phyloP scores from a whole-genome alignment of 2,329 filamentous ascomycete genomes.

The Emergomyces africanus region DNA sequence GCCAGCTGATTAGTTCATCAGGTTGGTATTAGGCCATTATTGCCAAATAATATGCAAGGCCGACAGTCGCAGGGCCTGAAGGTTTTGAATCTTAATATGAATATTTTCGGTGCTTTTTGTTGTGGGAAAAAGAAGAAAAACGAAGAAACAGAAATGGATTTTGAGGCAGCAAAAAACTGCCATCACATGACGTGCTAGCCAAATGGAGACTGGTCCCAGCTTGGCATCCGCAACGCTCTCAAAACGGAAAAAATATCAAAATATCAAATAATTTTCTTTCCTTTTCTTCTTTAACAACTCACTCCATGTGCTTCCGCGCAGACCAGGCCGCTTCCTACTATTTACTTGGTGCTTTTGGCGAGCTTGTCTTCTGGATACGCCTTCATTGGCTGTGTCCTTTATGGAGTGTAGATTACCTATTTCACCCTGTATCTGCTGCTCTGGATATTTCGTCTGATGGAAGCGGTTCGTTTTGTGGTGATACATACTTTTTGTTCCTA shows the following conservation, averaged over 20 bases:
- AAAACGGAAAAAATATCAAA: background rate
- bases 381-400: slow-evolving; percentile 44
- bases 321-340: slow-evolving; percentile 18
- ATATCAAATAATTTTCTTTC: slow-evolving; percentile 5
- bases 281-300: slow-evolving; percentile 16
- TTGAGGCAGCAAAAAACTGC: background rate
- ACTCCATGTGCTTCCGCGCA: slow-evolving; percentile 30
- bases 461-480: slow-evolving; percentile 70
- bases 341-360: slow-evolving; percentile 17
- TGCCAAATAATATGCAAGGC: background rate
- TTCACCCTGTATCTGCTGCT: slow-evolving; percentile 79
- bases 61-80: background rate
- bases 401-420: slow-evolving; percentile 50
- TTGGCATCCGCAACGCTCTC: background rate
- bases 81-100: background rate
- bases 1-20: background rate
- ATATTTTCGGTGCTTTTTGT: background rate
- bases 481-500: slow-evolving; percentile 39
- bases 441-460: slow-evolving; percentile 62
- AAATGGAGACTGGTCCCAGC: background rate
- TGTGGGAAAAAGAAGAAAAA: background rate
- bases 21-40: background rate
- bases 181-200: background rate
- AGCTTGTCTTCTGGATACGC: slow-evolving; percentile 25
- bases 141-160: background rate